Base-by-base conservation (phyloP, 805 yeast species). In the Yamadazyma sp. region DNA sequence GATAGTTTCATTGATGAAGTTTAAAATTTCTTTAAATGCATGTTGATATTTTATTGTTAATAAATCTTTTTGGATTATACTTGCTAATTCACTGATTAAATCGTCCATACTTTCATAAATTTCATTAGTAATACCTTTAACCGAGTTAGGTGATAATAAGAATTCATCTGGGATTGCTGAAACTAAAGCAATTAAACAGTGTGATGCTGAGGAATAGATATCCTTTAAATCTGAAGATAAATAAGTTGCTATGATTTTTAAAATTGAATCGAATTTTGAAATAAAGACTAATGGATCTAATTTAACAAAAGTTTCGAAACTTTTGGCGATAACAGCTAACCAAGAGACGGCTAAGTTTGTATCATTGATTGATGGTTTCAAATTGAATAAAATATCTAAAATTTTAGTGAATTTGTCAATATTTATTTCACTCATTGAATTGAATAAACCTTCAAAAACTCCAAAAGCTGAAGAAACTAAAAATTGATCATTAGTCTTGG, bases 291-390 rank as follows among this genome's bases (percentile, higher is more conserved):
- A 49, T 1, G 68, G 62, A 33, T 62, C 54, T 41, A 65, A 54
- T 19, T 38, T 33, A 18, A 67, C 53, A 47, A 55, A 67, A 32
- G 62, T 51, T 49, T 62, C 69, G 41, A 64, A 64, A 30, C 91
- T 95, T 51, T 87, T 88, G 7, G 96, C 93, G 29, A 91, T 75
- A 14, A 89, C 95, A 1, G 97, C 96, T 27, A 88, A 73, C 98
- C 98, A 93, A 9, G 96, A 76, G 10, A 95, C 96, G 2, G 91
- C 87, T 46, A 93, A 71, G 56, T 87, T 89, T 20, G 82, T 70
- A 53, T 93, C 98, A 48, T 81, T 83, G 15, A 75, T 56, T 1
- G 95, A 72, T 4, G 98, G 98, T 47, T 80, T 81, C 52, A 89
- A 69, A 42, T 83, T 84, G 48, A 86, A 75, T 28, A 93, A 77